Base-by-base conservation (phyloP, 1,284 basidiomycete species). In the Fomitopsis pinicola region DNA sequence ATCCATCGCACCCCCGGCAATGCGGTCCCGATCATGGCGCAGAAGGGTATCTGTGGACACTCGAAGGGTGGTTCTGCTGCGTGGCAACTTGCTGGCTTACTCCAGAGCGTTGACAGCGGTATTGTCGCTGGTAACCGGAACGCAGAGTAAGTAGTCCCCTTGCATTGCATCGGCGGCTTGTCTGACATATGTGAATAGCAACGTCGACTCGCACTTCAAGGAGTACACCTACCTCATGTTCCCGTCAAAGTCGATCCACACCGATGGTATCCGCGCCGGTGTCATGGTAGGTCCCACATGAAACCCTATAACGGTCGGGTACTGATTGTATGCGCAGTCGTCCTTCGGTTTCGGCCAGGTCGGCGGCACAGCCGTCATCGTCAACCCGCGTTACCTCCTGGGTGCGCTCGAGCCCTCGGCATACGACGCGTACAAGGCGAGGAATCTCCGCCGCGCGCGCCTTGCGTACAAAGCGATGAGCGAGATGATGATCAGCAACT, bases 321-420 rank as follows among this genome's bases (percentile, higher is more conserved):
- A 50, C 67, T 69, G n/a, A 69, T 30, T 46, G 19, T 54, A 58
- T 19, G 14, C 28, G 12, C 62, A 89, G 83, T 98, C 97, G 3
- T 98, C 95, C 19, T 99, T 99, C 80, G 97, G 97, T 70, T 99
- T 99, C 82, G 97, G 97, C 70, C 97, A 99, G 85, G 96, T 98
- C 67, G 97, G 97, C 65, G 97, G 97, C 64, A 93, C 91, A 64
- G 91, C 88, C 55, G 83, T 97, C 65, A 81, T 98, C 68, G 75
- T 99, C 60, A 90, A 99, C 77, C 95, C 97, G 57, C 91, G 93
- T 67, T 95, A 94, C 80, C 83, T 98, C 64, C 89, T 95, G 67
- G 97, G 89, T 58, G 83, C 91, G 14, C 78, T 98, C 48, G 87
- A 92, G 64, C 83, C 89, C 2, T 79, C 84, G 35, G 75, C 82